Evolutionary conservation across 345 rosid genomes (phyloP).

Genomic region (Populus nigra): DNA sequence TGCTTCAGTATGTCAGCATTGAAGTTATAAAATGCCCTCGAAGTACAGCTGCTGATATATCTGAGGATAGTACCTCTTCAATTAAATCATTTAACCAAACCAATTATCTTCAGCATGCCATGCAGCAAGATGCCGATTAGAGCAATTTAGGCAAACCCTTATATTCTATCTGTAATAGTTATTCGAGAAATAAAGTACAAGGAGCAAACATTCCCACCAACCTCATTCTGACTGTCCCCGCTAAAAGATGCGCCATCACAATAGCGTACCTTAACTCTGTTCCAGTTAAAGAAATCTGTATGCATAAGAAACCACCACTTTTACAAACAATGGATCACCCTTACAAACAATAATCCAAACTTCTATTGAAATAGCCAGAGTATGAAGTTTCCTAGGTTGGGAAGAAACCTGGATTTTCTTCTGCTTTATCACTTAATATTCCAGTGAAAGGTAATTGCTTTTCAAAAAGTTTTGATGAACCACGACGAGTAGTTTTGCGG

Average conservation of each 20-base stretch:
- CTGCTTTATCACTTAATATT: slow-evolving; percentile 25
- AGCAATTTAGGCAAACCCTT: neutral
- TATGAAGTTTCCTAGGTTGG: neutral
- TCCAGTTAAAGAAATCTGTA: slow-evolving; percentile 35
- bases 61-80: neutral
- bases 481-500: slow-evolving; percentile 35
- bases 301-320: neutral
- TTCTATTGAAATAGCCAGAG: neutral
- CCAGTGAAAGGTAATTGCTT: slow-evolving; percentile 29
- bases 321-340: neutral
- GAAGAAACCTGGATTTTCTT: slow-evolving; percentile 32
- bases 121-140: too few relatives aligned
- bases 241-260: slow-evolving; percentile 37
- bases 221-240: slow-evolving; percentile 30
- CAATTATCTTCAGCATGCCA: neutral
- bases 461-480: slow-evolving; percentile 32
- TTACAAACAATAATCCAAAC: neutral
- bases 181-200: neutral
- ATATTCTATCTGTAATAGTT: neutral
- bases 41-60: neutral
- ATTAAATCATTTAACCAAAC: neutral
- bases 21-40: neutral
- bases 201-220: slow-evolving; percentile 3
- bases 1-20: neutral
- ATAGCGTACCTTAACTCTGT: slow-evolving; percentile 27